Evolutionary conservation across 2,329 filamentous ascomycete genomes (phyloP), one percentile per base, ranked within the genome.

Genomic region (Fusarium sublunatum): DNA sequence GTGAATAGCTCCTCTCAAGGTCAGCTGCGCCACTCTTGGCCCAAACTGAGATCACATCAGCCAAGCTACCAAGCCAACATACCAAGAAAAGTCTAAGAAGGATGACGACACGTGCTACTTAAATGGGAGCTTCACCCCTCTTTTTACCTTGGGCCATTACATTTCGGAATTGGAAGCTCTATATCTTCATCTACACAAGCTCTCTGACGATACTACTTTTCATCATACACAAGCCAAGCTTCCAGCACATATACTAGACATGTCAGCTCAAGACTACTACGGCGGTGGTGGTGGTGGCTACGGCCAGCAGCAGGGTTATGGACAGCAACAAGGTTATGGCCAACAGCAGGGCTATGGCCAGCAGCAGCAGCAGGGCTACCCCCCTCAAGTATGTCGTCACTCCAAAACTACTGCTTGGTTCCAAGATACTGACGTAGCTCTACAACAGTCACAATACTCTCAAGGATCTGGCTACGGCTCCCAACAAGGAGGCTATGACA

Each of bases 191-290:
- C 10, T 22, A 10, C 10, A 36, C 15, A 15, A 19, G 10, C 9
- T 35, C 4, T 7, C 10, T 2, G 4, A 36, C 19, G 19, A 19
- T 19, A 19, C 3, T 19, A 19, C 19, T n/a, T n/a, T n/a, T n/a
- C n/a, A n/a, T n/a, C n/a, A n/a, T n/a, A n/a, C n/a, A n/a, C n/a
- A n/a, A n/a, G n/a, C n/a, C 19, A 19, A 19, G 19, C 19, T 19
- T 19, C 3, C 19, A 19, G 19, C 3, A 19, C 19, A 19, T 19
- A 19, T 19, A 19, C 19, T 19, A 40, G 29, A n/a, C 25, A 70
- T 70, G 68, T 69, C 68, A 24, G 64, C 68, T 31, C 64, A 70
- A 28, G 68, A 70, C 15, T 70, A 70, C 53, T 70, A 70, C 46
- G 19, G 58, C 9, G 58, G 65, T 9, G 47, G 54, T 10, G 50